Evolutionary conservation across 805 yeast genomes (phyloP).

Genomic region (Candida tibetensis): DNA sequence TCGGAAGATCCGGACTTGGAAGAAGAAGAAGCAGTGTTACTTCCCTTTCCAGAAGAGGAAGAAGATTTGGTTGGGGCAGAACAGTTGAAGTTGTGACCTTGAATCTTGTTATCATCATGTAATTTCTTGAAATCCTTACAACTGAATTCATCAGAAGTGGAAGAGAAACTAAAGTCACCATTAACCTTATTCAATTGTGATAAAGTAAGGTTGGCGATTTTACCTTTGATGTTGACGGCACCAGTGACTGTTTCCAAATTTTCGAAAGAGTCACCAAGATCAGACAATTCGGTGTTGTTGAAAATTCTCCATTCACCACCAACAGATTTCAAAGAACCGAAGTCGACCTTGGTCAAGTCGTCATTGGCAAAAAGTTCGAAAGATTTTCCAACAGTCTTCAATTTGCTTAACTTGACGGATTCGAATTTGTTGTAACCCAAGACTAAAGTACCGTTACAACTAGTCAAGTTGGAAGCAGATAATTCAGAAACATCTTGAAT

Average conservation of each 20-base stretch:
- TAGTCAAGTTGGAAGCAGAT: conserved; percentile 29
- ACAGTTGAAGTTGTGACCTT: conserved; percentile 46
- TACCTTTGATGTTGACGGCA: conserved; percentile 39
- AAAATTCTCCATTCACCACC: conserved; percentile 41
- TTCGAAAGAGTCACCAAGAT: conserved; percentile 27
- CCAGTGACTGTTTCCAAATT: conserved; percentile 36
- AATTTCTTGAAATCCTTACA: conserved; percentile 36
- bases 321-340: conserved; percentile 30
- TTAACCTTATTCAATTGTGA: conserved; percentile 36
- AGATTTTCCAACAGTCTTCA: conserved; percentile 38
- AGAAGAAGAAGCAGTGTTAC: conserved; percentile 11
- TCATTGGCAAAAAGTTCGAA: conserved; percentile 42
- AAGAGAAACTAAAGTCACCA: conserved; percentile 38
- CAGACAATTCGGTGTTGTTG: conserved; percentile 40
- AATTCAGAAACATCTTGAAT: conserved; percentile 39
- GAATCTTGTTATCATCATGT: conserved; percentile 29
- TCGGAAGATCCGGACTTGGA: conserved; percentile 15
- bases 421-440: conserved; percentile 41
- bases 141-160: conserved; percentile 37
- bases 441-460: conserved; percentile 40
- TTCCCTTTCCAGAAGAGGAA: conserved; percentile 13
- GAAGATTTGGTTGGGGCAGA: conserved; percentile 28
- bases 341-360: conserved; percentile 31
- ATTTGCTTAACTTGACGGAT: conserved; percentile 25
- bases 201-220: conserved; percentile 38